Evolutionary conservation across 148 eudicot genomes (phyloP).

Genomic region (Limonium bicolor): DNA sequence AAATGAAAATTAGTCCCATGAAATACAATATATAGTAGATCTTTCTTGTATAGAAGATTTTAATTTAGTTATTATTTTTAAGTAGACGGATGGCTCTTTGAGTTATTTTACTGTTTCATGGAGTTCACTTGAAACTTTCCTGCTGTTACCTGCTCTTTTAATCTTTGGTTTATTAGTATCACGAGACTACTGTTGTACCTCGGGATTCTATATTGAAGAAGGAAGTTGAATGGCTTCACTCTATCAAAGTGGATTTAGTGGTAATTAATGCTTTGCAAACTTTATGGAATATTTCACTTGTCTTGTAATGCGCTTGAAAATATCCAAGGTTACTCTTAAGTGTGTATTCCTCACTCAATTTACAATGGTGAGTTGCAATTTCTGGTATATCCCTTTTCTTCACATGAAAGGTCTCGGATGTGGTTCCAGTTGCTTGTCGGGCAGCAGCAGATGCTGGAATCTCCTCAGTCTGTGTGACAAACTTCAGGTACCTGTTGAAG

Average conservation of each 20-base stretch:
- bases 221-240: constrained; percentile 86
- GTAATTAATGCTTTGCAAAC: constrained; percentile 28
- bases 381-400: neutral
- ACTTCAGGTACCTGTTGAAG: constrained; percentile 51
- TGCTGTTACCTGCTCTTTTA: too few species aligned
- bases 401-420: constrained; percentile 66
- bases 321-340: neutral
- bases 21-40: too few species aligned
- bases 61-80: neutral
- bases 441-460: constrained; percentile 99
- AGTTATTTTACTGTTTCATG: too few species aligned
- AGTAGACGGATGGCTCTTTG: neutral
- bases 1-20: neutral
- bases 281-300: too few species aligned
- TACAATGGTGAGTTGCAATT: too few species aligned
- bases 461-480: constrained; percentile 80
- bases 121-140: too few species aligned
- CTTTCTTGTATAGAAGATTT: too few species aligned
- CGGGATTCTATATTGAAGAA: constrained; percentile 66
- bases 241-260: constrained; percentile 94
- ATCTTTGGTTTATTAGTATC: constrained; percentile 43
- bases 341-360: too few species aligned
- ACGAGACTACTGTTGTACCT: constrained; percentile 87
- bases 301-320: neutral
- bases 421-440: constrained; percentile 93